These are phyloP conservation scores for Trichaptum fuscoviolaceum DNA, from an alignment of 768 basidiomycete genomes.

Conservation along the genomic window DNA sequence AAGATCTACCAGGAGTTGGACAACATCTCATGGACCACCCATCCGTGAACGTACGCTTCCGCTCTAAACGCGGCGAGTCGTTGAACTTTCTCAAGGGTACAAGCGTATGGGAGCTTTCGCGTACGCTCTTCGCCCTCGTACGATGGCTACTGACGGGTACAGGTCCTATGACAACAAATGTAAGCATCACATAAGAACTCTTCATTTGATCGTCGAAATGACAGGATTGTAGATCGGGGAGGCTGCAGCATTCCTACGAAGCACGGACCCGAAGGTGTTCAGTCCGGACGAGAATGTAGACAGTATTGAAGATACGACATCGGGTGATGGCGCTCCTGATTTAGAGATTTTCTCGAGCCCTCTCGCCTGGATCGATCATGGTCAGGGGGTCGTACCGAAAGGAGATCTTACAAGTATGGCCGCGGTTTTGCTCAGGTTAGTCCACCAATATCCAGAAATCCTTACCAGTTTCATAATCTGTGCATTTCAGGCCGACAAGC, in stretches of 20 bases:
- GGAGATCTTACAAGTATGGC: slow-evolving; percentile 22
- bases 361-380: slow-evolving; percentile 19
- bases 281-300: slow-evolving; percentile 17
- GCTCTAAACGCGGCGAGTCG: slow-evolving; percentile 43
- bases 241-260: slow-evolving; percentile 49
- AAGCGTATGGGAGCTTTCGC: background rate
- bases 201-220: background rate
- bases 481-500: slow-evolving; percentile 40
- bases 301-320: slow-evolving; percentile 24
- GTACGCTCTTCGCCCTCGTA: slow-evolving; percentile 25
- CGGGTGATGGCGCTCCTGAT: slow-evolving; percentile 29
- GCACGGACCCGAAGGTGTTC: slow-evolving; percentile 43
- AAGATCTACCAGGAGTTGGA: slow-evolving; percentile 72
- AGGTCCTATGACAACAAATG: slow-evolving; percentile 53
- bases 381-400: slow-evolving; percentile 6
- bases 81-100: slow-evolving; percentile 31
- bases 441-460: background rate
- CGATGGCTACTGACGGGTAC: slow-evolving; percentile 41
- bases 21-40: slow-evolving; percentile 68
- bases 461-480: too few relatives aligned
- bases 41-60: slow-evolving; percentile 45
- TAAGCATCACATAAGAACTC: slow-evolving; percentile 20
- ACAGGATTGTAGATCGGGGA: slow-evolving; percentile 30
- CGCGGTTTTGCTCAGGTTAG: slow-evolving; percentile 26
- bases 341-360: slow-evolving; percentile 29